Base-by-base conservation (phyloP, 169 alveolate genomes). In the Fabrea salina region DNA sequence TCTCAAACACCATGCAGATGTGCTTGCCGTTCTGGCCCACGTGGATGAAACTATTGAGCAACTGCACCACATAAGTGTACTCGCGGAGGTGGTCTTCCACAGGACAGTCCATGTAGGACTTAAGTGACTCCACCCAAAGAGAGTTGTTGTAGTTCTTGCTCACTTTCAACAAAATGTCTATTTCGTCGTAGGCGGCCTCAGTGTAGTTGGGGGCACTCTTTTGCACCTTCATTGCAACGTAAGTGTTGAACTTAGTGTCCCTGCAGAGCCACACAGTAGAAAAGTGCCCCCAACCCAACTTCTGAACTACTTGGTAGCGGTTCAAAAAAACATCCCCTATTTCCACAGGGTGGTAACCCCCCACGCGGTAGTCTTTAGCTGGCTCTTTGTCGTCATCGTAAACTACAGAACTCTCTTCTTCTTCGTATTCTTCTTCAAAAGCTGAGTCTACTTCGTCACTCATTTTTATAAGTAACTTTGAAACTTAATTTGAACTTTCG, bases 261-360 rank as follows among this genome's bases (percentile, higher is more conserved):
- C 79, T 67, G 59, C 78, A 67, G 44, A 98, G 94, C 99, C 99
- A 98, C 30, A 98, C 99, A 0, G 99, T 98, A 47, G 99, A 95
- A 91, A 98, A 98, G 83, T 97, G 99, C 8, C 99, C 99, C 99
- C 99, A 97, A 6, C 99, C 99, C 49, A 98, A 92, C 88, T 98
- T 98, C 77, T 98, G 96, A 82, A 97, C 97, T 33, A 97, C 93
- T 44, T 97, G 96, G 86, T 98, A 98, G 59, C 99, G 91, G 41
- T 90, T 94, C 41, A 91, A 82, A 80, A 97, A 94, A 22, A 97
- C 88, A 84, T 98, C 99, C 27, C 98, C 98, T 50, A 95, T 86
- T 75, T 89, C 94, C 7, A 96, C 99, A 22, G 99, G 99, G 80
- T 97, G 99, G 83, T 97, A 97, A 4, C 99, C 99, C 43, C 98